Percentiles rank a stretch among this genome's conserved stretches.
Conservation (phyloP, 306 rosid species). For the Senna tora region DNA sequence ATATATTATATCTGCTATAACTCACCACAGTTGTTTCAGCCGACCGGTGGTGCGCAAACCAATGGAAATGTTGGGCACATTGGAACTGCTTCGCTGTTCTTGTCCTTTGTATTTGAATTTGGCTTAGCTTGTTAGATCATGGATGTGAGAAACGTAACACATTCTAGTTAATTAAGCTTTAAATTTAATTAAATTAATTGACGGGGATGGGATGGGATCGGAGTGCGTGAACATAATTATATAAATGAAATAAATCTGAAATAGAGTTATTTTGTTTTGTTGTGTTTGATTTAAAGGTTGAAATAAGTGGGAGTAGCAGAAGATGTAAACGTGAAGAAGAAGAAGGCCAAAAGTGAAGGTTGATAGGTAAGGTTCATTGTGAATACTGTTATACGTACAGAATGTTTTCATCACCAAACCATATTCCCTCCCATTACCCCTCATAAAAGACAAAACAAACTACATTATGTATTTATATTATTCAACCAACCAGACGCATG, state of each 20-base stretch:
- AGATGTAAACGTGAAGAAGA: background rate
- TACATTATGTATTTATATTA: too few species aligned
- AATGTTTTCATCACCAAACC: conserved; percentile 34
- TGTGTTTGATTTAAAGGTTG: background rate
- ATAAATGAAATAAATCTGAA: too few species aligned
- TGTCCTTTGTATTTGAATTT: too few species aligned
- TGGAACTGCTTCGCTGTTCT: conserved; percentile 40
- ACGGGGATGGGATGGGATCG: too few species aligned
- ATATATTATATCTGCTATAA: conserved; percentile 1
- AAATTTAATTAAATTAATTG: too few species aligned
- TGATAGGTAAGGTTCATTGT: conserved; percentile 23
- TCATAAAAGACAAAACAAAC: conserved; percentile 23
- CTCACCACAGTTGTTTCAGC: conserved; percentile 40
- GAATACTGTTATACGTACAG: conserved; percentile 14
- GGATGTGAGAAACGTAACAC: too few species aligned
- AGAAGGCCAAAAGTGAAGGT: conserved; percentile 1
- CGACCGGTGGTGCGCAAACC: conserved; percentile 57
- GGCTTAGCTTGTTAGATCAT: too few species aligned
- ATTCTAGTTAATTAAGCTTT: too few species aligned
- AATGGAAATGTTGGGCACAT: conserved; percentile 60
- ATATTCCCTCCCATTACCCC: background rate
- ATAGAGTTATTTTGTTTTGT: too few species aligned
- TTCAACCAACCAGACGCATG: conserved; percentile 10
- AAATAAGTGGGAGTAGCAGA: too few species aligned
- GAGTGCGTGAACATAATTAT: too few species aligned